Evolutionary conservation across 352 stramenopile genomes (phyloP).

Genomic region (Globisporangium canariense): DNA sequence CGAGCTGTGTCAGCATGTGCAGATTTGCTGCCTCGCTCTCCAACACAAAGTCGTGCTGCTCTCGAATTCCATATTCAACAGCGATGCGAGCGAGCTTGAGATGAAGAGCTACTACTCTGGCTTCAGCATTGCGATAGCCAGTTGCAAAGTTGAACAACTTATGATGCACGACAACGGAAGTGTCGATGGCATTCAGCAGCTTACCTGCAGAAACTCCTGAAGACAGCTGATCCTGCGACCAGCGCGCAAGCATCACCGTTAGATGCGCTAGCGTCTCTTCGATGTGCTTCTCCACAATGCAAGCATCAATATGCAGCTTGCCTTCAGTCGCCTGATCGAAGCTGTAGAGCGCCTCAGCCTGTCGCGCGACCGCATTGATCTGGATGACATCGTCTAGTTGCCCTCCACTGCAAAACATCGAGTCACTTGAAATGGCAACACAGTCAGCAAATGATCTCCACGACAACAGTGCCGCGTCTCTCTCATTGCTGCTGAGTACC

Average conservation of each 20-base stretch:
- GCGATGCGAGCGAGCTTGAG: constrained; percentile 5
- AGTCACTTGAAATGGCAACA: constrained; percentile 7
- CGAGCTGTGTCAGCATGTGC: not conserved
- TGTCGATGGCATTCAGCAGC: not conserved
- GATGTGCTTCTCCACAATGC: not conserved
- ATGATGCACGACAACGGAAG: not conserved
- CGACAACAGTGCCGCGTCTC: not conserved
- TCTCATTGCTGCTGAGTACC: not conserved
- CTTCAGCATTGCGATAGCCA: not conserved
- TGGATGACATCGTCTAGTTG: constrained; percentile 9
- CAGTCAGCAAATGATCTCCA: constrained; percentile 13
- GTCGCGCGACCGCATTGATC: not conserved
- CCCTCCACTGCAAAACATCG: not conserved
- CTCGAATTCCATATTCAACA: not conserved
- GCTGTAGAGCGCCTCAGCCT: not conserved
- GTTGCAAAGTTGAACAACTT: not conserved
- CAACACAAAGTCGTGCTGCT: not conserved
- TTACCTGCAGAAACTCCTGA: not conserved
- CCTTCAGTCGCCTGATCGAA: not conserved
- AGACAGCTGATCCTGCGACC: not conserved
- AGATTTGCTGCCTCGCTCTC: not conserved
- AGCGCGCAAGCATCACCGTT: not conserved
- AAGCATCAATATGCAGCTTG: not conserved
- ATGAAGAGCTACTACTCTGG: not conserved
- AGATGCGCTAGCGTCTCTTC: not conserved